phyloP scores from a whole-genome alignment of 441 rosid genomes.

The Populus trichocarpa region DNA sequence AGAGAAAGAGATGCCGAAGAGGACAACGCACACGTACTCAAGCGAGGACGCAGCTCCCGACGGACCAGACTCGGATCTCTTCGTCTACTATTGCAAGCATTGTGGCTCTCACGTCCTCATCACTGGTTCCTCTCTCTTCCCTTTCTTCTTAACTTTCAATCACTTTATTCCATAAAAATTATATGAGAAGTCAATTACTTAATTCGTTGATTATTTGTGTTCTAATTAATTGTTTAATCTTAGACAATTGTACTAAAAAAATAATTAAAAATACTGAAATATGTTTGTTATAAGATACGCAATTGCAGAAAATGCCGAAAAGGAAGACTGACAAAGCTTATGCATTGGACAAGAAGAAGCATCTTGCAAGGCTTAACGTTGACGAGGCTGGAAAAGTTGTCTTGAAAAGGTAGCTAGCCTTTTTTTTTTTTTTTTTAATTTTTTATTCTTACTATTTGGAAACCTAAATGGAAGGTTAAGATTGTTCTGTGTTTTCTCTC shows the following conservation, averaged over 20 bases:
- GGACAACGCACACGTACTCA: slow-evolving; percentile 97
- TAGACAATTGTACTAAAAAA: too few relatives aligned
- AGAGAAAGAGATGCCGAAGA: slow-evolving; percentile 68
- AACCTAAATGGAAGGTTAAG: too few relatives aligned
- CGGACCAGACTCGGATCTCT: slow-evolving; percentile 93
- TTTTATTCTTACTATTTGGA: too few relatives aligned
- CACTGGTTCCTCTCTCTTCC: slow-evolving; percentile 54
- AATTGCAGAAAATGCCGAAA: slow-evolving; percentile 94
- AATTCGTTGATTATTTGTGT: too few relatives aligned
- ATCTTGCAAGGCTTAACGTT: slow-evolving; percentile 77
- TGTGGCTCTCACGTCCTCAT: slow-evolving; percentile 95
- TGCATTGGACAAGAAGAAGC: slow-evolving; percentile 87
- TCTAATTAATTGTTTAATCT: too few relatives aligned
- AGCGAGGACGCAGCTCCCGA: slow-evolving; percentile 99
- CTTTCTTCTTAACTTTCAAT: neutral
- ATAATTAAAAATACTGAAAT: slow-evolving; percentile 23
- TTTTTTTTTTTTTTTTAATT: neutral
- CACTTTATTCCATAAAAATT: neutral
- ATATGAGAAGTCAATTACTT: too few relatives aligned
- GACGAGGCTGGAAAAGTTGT: slow-evolving; percentile 82
- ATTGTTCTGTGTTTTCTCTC: too few relatives aligned
- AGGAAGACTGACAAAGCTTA: slow-evolving; percentile 89
- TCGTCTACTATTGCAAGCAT: slow-evolving; percentile 97
- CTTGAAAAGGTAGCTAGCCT: slow-evolving; percentile 52
- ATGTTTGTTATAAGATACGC: slow-evolving; percentile 64